phyloP scores from a whole-genome alignment of 108 stramenopile genomes.

The Cyclotella atomus region DNA sequence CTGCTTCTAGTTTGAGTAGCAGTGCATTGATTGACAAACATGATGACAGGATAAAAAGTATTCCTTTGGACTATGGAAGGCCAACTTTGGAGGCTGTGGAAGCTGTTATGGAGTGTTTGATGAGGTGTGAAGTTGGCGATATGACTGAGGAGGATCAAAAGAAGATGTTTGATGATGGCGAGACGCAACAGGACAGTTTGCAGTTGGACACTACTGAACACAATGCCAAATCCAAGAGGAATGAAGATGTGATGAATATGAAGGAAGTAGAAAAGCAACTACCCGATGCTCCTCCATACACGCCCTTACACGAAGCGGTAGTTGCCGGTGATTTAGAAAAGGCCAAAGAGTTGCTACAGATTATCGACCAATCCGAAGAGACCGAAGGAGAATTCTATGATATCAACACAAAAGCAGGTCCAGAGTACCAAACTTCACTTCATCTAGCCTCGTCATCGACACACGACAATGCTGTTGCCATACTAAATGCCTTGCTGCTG shows the following conservation, averaged over 20 bases:
- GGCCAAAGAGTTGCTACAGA: constrained; percentile 49
- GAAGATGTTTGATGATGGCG: background rate
- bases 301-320: constrained; percentile 67
- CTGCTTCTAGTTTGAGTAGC: background rate
- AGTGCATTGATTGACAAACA: constrained; percentile 30
- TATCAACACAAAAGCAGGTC: constrained; percentile 42
- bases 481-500: constrained; percentile 55
- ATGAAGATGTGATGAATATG: background rate
- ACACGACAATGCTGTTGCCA: constrained; percentile 18
- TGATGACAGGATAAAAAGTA: constrained; percentile 62
- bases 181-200: background rate
- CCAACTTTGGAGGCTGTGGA: constrained; percentile 63
- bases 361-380: constrained; percentile 29
- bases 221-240: constrained; percentile 7
- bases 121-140: constrained; percentile 28
- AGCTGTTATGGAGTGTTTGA: constrained; percentile 42
- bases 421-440: constrained; percentile 43
- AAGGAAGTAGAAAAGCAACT: background rate
- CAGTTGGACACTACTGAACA: too few relatives aligned
- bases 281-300: constrained; percentile 41
- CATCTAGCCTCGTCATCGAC: constrained; percentile 47
- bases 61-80: constrained; percentile 83
- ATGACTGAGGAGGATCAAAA: constrained; percentile 27
- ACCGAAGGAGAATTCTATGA: constrained; percentile 27
- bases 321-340: constrained; percentile 59